Base-by-base conservation (phyloP, 805 yeast species). In the Metschnikowia rubicola region DNA sequence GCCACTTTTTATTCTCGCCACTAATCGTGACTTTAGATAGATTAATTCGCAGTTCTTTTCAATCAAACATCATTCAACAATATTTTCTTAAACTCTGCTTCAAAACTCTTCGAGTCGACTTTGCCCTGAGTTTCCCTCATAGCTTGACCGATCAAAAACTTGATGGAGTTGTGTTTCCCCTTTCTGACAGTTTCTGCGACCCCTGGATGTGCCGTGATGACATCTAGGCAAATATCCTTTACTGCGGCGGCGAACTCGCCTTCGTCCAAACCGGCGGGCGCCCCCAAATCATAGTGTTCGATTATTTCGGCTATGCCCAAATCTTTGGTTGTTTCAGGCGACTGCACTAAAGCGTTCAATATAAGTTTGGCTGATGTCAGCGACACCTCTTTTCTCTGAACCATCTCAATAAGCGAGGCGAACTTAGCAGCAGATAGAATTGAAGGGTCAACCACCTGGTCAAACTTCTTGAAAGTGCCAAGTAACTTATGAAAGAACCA, bases 401-500 rank as follows among this genome's bases (percentile, higher is more conserved):
- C 77, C n/a, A 74, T 58, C 1, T 57, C 45, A 29, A 91, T 68
- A 10, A 92, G 63, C 35, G 81, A 81, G 0, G 81, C 71, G 37
- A 91, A 71, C 35, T 67, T 70, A 0, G 58, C 47, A 0, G 78
- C 71, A 0, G 81, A 65, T 1, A 72, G 38, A 1, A 54, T 19
- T 0, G 46, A 10, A 10, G 63, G 50, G 38, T 68, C 66, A 5
- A 70, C 49, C 8, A 76, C 59, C 3, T 61, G 50, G 21, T 75
- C 69, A 8, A 79, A 70, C 58, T 80, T 82, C 8, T 80, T 73
- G 50, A 88, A 70, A 11, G 80, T 70, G 0, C 97, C 97, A 13
- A 88, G 59, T 35, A 89, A 67, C 53, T 88, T 91, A 65, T 92
- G 91, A 8, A 88, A 80, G 8, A 89, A 64, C 96, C 96, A 92